phyloP scores from a whole-genome alignment of 2,329 filamentous ascomycete genomes.

The Colletotrichum agaves region DNA sequence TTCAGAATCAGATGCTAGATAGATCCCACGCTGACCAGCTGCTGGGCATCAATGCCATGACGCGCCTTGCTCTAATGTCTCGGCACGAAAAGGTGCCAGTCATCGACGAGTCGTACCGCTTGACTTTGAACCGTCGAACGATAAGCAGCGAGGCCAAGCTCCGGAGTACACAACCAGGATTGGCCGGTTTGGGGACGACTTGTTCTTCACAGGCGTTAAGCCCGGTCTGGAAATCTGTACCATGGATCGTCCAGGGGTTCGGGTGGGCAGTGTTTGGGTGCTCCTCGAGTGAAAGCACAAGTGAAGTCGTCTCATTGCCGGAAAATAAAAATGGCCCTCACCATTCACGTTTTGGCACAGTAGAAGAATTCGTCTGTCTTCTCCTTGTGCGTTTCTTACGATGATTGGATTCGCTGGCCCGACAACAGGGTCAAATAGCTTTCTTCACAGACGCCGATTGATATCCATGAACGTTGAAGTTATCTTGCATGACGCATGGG shows the following conservation, averaged over 20 bases:
- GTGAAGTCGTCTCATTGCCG: neutral
- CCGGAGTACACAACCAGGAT: too few species aligned
- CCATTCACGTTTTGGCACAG: neutral
- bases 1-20: neutral
- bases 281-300: neutral
- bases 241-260: neutral
- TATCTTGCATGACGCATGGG: constrained; percentile 17
- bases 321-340: constrained; percentile 6
- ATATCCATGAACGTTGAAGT: constrained; percentile 2
- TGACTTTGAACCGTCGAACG: neutral
- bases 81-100: neutral
- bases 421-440: neutral
- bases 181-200: too few species aligned
- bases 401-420: too few species aligned
- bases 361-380: too few species aligned
- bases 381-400: too few species aligned
- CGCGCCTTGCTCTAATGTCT: neutral
- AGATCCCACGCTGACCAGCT: constrained; percentile 10
- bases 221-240: neutral
- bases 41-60: neutral
- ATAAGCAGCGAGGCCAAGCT: neutral
- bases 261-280: neutral
- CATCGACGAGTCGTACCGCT: neutral
- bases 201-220: too few species aligned
- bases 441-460: neutral